A percentile compares a stretch with the other conserved stretches of the same genome.
Conservation (phyloP, 75 land plant genomes). For the Chamaecyparis obtusa region DNA sequence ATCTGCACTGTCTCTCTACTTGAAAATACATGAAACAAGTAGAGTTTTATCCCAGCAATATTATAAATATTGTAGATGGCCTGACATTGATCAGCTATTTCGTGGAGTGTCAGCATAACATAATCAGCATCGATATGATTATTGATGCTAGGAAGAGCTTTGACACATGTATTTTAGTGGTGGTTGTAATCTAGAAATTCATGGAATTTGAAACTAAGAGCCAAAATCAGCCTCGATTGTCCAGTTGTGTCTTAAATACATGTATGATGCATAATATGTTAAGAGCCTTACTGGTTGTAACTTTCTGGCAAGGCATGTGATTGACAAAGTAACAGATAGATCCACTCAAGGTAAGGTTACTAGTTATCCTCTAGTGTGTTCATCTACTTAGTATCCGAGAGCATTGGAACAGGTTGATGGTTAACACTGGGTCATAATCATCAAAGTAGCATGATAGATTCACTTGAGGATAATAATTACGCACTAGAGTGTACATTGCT, state of each 20-base stretch:
- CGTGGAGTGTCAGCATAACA: not conserved
- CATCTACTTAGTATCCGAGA: too few relatives aligned
- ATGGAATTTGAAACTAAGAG: not conserved
- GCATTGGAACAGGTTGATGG: too few relatives aligned
- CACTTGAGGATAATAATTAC: not conserved
- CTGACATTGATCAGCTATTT: not conserved
- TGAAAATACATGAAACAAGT: not conserved
- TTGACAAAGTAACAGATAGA: not conserved
- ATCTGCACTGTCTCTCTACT: not conserved
- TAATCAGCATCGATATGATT: not conserved
- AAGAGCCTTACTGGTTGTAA: not conserved
- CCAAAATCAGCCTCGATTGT: not conserved
- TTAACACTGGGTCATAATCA: not conserved
- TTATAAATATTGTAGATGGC: not conserved
- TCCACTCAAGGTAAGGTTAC: not conserved
- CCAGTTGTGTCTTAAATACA: not conserved
- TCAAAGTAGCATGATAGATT: not conserved
- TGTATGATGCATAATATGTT: not conserved
- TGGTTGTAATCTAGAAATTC: not conserved
- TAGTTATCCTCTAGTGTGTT: not conserved
- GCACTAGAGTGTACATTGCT: not conserved
- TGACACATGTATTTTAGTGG: not conserved
- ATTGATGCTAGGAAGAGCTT: not conserved
- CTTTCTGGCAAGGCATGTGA: not conserved
- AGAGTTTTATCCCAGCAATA: not conserved